A percentile compares a stretch with the other conserved stretches of the same genome.
Conservation (phyloP, 495 filamentous ascomycete species). For the Lophiostoma macrostomum region DNA sequence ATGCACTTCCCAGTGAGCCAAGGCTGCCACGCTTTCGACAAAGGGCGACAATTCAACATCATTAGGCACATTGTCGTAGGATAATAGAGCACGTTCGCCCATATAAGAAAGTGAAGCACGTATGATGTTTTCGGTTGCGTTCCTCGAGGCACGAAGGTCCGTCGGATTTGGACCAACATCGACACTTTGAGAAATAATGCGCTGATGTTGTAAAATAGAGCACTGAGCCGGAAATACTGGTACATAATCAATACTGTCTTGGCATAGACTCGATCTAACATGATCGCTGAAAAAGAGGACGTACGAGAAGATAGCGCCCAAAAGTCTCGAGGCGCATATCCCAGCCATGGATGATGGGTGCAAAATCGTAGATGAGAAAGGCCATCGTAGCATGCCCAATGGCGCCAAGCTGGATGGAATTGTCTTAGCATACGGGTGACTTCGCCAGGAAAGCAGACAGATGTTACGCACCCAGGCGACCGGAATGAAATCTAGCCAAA, state of each 20-base stretch:
- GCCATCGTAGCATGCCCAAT: background rate
- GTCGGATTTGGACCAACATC: conserved; percentile 8
- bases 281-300: background rate
- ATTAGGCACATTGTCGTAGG: background rate
- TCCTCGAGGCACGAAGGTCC: conserved; percentile 13
- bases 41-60: conserved; percentile 5
- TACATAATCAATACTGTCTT: too few species aligned
- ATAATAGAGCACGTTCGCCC: background rate
- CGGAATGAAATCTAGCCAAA: background rate
- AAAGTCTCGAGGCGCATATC: conserved; percentile 1
- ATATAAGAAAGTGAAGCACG: background rate
- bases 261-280: background rate
- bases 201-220: conserved; percentile 8
- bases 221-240: conserved; percentile 1
- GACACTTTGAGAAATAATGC: conserved; percentile 11
- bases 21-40: conserved; percentile 12
- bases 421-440: too few species aligned
- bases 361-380: conserved; percentile 10
- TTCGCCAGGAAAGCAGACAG: background rate
- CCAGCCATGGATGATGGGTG: conserved; percentile 17
- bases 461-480: conserved; percentile 2
- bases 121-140: conserved; percentile 12
- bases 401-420: conserved; percentile 1
- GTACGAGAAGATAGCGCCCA: conserved; percentile 1
- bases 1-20: conserved; percentile 8